A percentile compares a stretch with the other conserved stretches of the same genome.
Conservation (phyloP, 2,329 filamentous ascomycete genomes). For the Aspergillus spinulosporus region DNA sequence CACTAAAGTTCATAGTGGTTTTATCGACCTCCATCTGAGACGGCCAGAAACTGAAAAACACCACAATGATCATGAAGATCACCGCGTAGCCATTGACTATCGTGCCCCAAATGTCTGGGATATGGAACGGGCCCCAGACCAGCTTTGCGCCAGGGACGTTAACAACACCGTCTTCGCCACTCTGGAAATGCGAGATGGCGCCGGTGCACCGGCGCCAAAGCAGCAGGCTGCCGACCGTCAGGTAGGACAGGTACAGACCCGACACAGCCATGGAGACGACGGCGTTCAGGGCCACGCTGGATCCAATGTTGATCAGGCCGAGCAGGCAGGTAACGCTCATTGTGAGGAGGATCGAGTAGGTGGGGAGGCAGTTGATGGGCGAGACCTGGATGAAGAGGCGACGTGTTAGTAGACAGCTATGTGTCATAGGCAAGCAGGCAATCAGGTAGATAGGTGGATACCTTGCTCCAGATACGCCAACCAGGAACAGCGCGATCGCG, state of each 20-base stretch:
- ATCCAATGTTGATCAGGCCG: slow-evolving; percentile 37
- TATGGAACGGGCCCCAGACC: slow-evolving; percentile 34
- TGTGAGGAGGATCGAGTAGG: slow-evolving; percentile 28
- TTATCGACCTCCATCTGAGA: slow-evolving; percentile 36
- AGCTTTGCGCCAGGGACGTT: slow-evolving; percentile 31
- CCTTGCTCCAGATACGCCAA: slow-evolving; percentile 25
- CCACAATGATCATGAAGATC: slow-evolving; percentile 47
- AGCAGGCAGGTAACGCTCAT: slow-evolving; percentile 32
- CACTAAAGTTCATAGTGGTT: slow-evolving; percentile 50
- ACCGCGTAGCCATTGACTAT: slow-evolving; percentile 47
- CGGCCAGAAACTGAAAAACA: slow-evolving; percentile 55
- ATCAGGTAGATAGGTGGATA: no score
- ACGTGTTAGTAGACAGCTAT: no score
- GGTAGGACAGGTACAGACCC: slow-evolving; percentile 34
- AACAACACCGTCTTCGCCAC: slow-evolving; percentile 7
- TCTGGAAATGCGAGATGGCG: no score
- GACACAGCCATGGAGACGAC: slow-evolving; percentile 37
- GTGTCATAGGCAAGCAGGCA: no score
- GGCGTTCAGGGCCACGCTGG: slow-evolving; percentile 33
- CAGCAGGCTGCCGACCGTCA: slow-evolving; percentile 29
- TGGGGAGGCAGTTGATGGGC: slow-evolving; percentile 29
- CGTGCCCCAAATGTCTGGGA: slow-evolving; percentile 38
- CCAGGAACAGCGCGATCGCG: slow-evolving; percentile 31
- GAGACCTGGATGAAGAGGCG: slow-evolving; percentile 20
- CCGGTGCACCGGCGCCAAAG: slow-evolving; percentile 28